Evolutionary conservation across 2,329 filamentous ascomycete species (phyloP).

Genomic region (Colletotrichum neosansevieriae): DNA sequence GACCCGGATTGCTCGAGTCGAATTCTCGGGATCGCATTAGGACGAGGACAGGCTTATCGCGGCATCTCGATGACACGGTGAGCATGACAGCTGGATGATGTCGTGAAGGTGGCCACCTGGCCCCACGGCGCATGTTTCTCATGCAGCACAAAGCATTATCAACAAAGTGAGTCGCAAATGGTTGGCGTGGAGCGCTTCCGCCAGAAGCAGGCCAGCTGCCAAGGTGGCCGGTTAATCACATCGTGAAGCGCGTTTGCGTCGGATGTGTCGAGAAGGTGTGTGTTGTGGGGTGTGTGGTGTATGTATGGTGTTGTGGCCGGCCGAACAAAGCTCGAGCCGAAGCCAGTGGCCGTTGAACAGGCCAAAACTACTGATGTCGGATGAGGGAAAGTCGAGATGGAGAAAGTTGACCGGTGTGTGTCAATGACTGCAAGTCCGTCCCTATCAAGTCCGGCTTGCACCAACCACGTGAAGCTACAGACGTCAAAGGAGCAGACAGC

Average conservation of each 20-base stretch:
- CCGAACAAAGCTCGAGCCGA: background rate
- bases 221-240: conserved; percentile 12
- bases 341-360: conserved; percentile 31
- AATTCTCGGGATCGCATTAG: conserved; percentile 3
- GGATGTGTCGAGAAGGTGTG: conserved; percentile 7
- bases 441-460: conserved; percentile 5
- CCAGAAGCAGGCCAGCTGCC: conserved; percentile 15
- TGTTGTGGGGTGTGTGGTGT: background rate
- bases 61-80: conserved; percentile 17
- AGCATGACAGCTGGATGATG: conserved; percentile 22
- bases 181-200: conserved; percentile 37
- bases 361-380: conserved; percentile 20
- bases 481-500: conserved; percentile 31
- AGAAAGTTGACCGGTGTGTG: conserved; percentile 27
- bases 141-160: conserved; percentile 38
- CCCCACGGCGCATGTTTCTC: conserved; percentile 33
- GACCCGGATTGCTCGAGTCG: background rate
- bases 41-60: background rate
- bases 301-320: conserved; percentile 6
- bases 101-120: conserved; percentile 21
- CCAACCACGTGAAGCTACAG: conserved; percentile 14
- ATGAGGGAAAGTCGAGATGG: conserved; percentile 13
- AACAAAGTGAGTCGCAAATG: conserved; percentile 20
- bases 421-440: conserved; percentile 20
- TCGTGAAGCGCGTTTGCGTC: conserved; percentile 24